Percentiles rank a stretch among this genome's conserved stretches.
phyloP scores from a whole-genome alignment of 2,329 filamentous ascomycete species.

The Amauroascus verrucosus region DNA sequence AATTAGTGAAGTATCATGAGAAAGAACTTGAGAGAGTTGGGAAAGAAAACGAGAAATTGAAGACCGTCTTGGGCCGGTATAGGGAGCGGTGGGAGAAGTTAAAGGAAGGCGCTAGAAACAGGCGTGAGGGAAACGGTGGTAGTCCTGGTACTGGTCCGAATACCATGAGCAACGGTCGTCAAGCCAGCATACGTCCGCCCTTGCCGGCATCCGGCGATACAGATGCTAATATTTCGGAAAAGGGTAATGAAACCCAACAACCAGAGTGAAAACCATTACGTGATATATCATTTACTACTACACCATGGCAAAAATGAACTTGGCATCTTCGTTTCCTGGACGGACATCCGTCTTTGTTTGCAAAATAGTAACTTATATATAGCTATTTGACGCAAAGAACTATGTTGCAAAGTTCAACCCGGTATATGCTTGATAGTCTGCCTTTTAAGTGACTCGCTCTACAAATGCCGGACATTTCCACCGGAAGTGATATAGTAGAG shows the following conservation, averaged over 20 bases:
- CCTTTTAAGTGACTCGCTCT: no score
- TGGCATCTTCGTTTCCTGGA: no score
- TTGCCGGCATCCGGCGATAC: background rate
- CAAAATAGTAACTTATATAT: no score
- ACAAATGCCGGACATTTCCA: no score
- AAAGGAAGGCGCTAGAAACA: conserved; percentile 51
- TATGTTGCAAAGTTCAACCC: no score
- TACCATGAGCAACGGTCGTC: background rate
- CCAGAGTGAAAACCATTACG: background rate
- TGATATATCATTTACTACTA: no score
- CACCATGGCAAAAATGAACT: no score
- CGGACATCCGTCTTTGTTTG: no score
- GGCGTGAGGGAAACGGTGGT: conserved; percentile 24
- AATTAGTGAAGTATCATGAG: conserved; percentile 48
- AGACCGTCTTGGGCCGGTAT: conserved; percentile 46
- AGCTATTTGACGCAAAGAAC: no score
- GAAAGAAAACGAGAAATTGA: conserved; percentile 52
- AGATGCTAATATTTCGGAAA: background rate
- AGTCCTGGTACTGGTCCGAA: conserved; percentile 4
- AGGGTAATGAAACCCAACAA: background rate
- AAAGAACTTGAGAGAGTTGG: conserved; percentile 55
- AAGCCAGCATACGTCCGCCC: background rate
- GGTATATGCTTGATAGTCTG: no score
- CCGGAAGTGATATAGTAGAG: no score
- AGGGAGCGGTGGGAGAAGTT: conserved; percentile 58